Evolutionary conservation across 78 protist genomes (phyloP), one percentile per base, ranked within the genome.

Genomic region (Kipferlia bialata): DNA sequence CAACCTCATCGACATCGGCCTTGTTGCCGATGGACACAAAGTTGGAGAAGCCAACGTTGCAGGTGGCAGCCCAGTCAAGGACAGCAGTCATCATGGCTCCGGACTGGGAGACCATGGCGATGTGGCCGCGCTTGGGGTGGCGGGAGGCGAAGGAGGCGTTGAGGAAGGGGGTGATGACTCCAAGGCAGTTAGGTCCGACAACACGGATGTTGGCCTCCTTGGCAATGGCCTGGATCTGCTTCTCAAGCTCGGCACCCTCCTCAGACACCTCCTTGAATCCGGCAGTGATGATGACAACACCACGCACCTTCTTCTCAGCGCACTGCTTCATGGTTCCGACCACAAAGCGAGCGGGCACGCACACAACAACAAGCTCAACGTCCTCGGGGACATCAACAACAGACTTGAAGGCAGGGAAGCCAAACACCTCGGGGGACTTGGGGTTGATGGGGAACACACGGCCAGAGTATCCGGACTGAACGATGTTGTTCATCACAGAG

Each of bases 261-360:
- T 12, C 72, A 56, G 73, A 64, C 71, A 66, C 16, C 64, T 75
- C 79, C 33, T 53, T 57, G 59, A 75, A 75, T 32, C 79, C 79
- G 26, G 79, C 79, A 64, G 79, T 65, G 41, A 75, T 34, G 59
- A 75, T 75, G 62, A 75, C 44, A 45, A 1, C 28, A 66, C 45
- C 41, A 15, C 24, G 41, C 59, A 41, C 5, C 31, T 33, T 45
- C n/a, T 12, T 6, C 5, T 62, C 72, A 20, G 33, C 71, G 62
- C 73, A 64, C 33, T 75, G 58, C 18, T 3, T 28, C 26, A 75
- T 64, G 10, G 33, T 2, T 16, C n/a, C 32, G 31, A 64, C 59
- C 36, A 2, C 61, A n/a, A 20, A 16, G 28, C 37, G 3, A 53
- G 79, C 79, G 24, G 70, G 66, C 33, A 55, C 33, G 26, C n/a